A percentile compares a stretch with the other conserved stretches of the same genome.
These are phyloP conservation scores for Pythium volutum DNA, from an alignment of 352 stramenopile species.

Conservation along the genomic window DNA sequence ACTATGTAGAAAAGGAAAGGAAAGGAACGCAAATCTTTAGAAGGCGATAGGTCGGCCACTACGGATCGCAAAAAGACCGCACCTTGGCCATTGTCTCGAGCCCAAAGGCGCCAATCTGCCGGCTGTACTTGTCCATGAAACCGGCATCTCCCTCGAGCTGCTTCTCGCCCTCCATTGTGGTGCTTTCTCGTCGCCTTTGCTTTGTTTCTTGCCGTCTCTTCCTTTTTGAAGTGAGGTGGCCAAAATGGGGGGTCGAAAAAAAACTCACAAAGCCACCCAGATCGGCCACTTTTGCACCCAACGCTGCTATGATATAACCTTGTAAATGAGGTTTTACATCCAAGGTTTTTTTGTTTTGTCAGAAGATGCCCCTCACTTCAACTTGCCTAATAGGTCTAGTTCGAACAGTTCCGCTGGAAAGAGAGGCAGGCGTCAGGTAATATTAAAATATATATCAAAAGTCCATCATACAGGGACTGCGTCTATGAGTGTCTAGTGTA, in stretches of 20 bases:
- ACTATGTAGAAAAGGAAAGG: constrained; percentile 28
- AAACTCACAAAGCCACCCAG: constrained; percentile 6
- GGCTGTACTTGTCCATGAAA: constrained; percentile 94
- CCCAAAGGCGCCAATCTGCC: constrained; percentile 91
- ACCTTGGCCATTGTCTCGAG: constrained; percentile 92
- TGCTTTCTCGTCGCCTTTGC: neutral
- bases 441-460: too few species aligned
- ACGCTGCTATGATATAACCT: neutral
- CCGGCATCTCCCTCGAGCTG: constrained; percentile 81
- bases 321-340: constrained; percentile 6
- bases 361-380: too few species aligned
- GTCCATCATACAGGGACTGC: neutral
- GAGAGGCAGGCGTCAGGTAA: too few species aligned
- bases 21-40: neutral
- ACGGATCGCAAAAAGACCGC: constrained; percentile 4
- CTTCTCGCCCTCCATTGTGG: constrained; percentile 49
- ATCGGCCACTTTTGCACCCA: constrained; percentile 7
- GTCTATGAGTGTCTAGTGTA: constrained; percentile 26
- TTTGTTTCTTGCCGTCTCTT: neutral
- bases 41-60: constrained; percentile 10
- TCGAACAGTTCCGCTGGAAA: constrained; percentile 3
- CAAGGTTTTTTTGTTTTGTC: constrained; percentile 15
- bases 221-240: constrained; percentile 10
- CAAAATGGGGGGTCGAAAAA: neutral
- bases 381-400: too few species aligned